Evolutionary conservation across 805 yeast species (phyloP).

Genomic region (Starmera amethionina): DNA sequence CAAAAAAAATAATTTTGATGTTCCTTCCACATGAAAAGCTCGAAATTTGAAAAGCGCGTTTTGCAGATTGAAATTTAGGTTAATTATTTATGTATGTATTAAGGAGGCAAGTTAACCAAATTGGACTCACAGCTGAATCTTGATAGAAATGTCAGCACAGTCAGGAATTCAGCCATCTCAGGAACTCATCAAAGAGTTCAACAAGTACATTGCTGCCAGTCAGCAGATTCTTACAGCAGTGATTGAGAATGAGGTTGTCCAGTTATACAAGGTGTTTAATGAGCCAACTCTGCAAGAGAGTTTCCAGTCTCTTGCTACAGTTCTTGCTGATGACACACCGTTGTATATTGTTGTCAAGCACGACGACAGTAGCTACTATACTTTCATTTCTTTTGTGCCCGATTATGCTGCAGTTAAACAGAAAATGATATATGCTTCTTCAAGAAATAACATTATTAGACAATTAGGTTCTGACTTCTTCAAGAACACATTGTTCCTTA

Average conservation of each 20-base stretch:
- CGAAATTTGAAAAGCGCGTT: no score
- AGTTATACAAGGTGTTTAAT: conserved; percentile 22
- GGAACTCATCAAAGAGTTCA: conserved; percentile 36
- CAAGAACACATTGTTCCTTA: conserved; percentile 22
- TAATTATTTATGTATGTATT: no score
- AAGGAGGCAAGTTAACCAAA: no score
- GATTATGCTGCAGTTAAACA: conserved; percentile 71
- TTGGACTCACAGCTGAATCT: no score
- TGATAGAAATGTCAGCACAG: conserved; percentile 45
- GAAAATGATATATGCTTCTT: conserved; percentile 92
- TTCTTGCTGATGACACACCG: conserved; percentile 30
- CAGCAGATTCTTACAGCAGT: conserved; percentile 28
- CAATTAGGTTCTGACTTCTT: conserved; percentile 52
- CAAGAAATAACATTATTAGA: conserved; percentile 66
- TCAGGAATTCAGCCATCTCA: conserved; percentile 46
- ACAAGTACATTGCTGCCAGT: conserved; percentile 24
- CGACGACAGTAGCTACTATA: conserved; percentile 22
- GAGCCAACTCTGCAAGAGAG: conserved; percentile 26
- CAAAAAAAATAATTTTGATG: no score
- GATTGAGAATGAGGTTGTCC: conserved; percentile 26
- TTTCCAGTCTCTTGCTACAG: conserved; percentile 23
- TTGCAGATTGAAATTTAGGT: no score
- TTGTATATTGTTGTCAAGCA: conserved; percentile 39
- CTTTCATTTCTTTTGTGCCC: conserved; percentile 79
- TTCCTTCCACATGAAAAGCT: no score